These are phyloP conservation scores for Daldinia sp. DNA, from an alignment of 2,329 filamentous ascomycete species.

Conservation along the genomic window DNA sequence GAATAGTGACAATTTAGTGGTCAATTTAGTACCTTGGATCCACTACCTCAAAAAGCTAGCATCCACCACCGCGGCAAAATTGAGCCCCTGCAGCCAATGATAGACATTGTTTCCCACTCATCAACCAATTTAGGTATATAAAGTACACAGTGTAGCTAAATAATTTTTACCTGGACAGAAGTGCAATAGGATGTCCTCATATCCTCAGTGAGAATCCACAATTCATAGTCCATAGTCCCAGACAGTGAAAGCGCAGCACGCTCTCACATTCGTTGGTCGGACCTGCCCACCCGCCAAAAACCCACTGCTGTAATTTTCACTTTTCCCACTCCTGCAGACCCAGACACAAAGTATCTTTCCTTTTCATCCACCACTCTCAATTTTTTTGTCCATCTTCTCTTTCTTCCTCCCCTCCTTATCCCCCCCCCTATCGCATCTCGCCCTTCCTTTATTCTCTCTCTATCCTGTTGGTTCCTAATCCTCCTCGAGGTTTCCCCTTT, in stretches of 20 bases:
- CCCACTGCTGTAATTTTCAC: conserved; percentile 31
- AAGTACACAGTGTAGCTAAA: conserved; percentile 17
- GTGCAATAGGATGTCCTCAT: conserved; percentile 4
- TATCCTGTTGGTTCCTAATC: conserved; percentile 48
- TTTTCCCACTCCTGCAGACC: conserved; percentile 23
- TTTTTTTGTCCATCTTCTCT: conserved; percentile 44
- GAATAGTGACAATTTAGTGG: conserved; percentile 25
- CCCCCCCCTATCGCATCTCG: conserved; percentile 43
- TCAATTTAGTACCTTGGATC: conserved; percentile 22
- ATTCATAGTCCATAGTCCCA: conserved; percentile 7
- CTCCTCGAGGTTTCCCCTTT: conserved; percentile 44
- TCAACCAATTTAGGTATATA: conserved; percentile 14
- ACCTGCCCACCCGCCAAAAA: conserved; percentile 18
- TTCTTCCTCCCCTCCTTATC: conserved; percentile 44
- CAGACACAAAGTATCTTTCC: conserved; percentile 25
- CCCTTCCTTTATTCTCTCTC: conserved; percentile 48
- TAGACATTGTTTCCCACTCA: neutral
- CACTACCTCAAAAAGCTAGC: conserved; percentile 22
- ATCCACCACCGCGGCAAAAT: conserved; percentile 35
- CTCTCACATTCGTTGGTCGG: conserved; percentile 13
- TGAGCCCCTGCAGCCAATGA: conserved; percentile 26
- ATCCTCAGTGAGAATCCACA: conserved; percentile 2
- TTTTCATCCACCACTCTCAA: conserved; percentile 32
- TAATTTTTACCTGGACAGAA: conserved; percentile 1
- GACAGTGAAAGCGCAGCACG: neutral